A percentile compares a stretch with the other conserved stretches of the same genome.
These are phyloP conservation scores for Candida easanensis DNA, from an alignment of 805 yeast genomes.

Conservation along the genomic window DNA sequence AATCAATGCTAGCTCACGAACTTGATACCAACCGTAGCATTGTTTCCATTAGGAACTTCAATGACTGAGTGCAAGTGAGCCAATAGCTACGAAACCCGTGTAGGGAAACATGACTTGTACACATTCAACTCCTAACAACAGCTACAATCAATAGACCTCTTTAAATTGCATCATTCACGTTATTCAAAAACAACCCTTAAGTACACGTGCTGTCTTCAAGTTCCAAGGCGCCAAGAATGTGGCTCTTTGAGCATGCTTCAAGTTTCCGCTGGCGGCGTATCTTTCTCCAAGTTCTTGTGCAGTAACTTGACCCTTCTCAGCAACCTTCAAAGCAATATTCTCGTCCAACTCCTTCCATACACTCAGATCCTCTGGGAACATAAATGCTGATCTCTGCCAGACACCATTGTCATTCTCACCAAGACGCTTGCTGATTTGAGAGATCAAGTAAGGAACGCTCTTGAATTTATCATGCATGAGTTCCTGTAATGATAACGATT, in stretches of 20 bases:
- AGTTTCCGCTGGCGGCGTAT: slow-evolving; percentile 43
- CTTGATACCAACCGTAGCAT: too few relatives aligned
- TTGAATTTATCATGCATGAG: slow-evolving; percentile 48
- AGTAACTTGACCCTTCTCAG: slow-evolving; percentile 48
- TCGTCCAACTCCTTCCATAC: slow-evolving; percentile 69
- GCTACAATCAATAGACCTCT: too few relatives aligned
- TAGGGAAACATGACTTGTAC: too few relatives aligned
- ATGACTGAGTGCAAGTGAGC: too few relatives aligned
- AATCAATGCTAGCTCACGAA: too few relatives aligned
- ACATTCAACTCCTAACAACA: too few relatives aligned
- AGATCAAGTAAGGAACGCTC: slow-evolving; percentile 57
- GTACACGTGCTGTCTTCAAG: background rate
- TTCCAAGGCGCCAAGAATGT: slow-evolving; percentile 60
- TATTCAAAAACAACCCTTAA: slow-evolving; percentile 22
- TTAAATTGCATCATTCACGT: too few relatives aligned
- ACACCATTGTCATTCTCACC: slow-evolving; percentile 24
- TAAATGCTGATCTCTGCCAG: slow-evolving; percentile 70
- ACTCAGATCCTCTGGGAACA: slow-evolving; percentile 67
- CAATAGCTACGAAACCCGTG: too few relatives aligned
- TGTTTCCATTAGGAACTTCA: too few relatives aligned
- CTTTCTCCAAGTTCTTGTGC: slow-evolving; percentile 52
- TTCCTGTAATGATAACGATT: slow-evolving; percentile 43
- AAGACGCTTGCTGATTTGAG: slow-evolving; percentile 46
- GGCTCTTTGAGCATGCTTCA: slow-evolving; percentile 65
- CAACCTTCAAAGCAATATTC: slow-evolving; percentile 56